phyloP scores from a whole-genome alignment of 805 yeast species.

The Nakazawaea ernobii region DNA sequence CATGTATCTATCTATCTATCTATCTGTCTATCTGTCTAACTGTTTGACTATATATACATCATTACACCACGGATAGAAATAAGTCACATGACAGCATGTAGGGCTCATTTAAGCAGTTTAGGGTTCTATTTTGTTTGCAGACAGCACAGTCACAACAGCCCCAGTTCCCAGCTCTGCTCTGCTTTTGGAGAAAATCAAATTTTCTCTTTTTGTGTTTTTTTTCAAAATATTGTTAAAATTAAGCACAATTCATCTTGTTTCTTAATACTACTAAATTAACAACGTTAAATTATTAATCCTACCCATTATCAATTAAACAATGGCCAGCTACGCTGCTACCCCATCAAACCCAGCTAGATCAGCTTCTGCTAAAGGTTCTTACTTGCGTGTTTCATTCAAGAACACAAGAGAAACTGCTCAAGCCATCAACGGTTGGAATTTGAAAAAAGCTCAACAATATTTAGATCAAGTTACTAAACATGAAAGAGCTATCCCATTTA shows the following conservation, averaged over 20 bases:
- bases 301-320: conserved; percentile 38
- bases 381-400: conserved; percentile 99
- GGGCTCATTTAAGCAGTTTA: no score
- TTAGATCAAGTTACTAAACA: conserved; percentile 94
- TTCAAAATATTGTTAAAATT: no score
- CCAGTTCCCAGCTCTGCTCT: no score
- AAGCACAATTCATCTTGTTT: no score
- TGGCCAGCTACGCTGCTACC: conserved; percentile 99
- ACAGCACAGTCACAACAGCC: no score
- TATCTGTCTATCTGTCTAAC: no score
- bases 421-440: conserved; percentile 97
- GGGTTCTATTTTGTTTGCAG: no score
- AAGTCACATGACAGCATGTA: conserved; percentile 14
- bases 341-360: conserved; percentile 99
- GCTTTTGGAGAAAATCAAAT: no score
- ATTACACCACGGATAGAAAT: background rate
- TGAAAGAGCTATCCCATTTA: conserved; percentile 99
- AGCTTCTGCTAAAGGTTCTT: conserved; percentile 98
- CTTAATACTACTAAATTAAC: background rate
- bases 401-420: conserved; percentile 99
- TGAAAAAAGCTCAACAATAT: conserved; percentile 93
- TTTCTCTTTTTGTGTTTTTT: no score
- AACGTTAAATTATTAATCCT: no score
- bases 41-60: background rate
- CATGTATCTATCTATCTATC: no score